Evolutionary conservation across 495 filamentous ascomycete genomes (phyloP).

Genomic region (Diplogelasinospora grovesii): DNA sequence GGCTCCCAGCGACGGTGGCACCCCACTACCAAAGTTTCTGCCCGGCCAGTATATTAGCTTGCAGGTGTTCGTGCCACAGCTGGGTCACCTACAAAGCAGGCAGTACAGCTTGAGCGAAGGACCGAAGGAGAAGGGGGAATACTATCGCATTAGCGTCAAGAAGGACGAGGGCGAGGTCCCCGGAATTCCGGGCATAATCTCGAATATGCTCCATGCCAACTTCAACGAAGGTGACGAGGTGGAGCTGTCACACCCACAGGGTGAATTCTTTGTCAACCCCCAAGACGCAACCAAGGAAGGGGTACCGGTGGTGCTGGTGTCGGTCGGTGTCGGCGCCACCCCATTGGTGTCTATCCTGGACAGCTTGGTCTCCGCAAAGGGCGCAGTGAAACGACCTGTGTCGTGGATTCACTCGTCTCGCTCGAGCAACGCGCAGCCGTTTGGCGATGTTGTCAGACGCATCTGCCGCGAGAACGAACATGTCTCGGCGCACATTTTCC

Average conservation of each 20-base stretch:
- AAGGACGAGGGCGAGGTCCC: slow-evolving; percentile 46
- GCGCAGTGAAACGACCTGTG: slow-evolving; percentile 40
- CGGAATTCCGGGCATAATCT: slow-evolving; percentile 53
- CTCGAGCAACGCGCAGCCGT: slow-evolving; percentile 42
- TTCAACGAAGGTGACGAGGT: slow-evolving; percentile 55
- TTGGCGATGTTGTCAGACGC: slow-evolving; percentile 44
- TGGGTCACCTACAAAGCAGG: slow-evolving; percentile 55
- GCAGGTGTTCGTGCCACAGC: slow-evolving; percentile 48
- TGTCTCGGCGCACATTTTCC: slow-evolving; percentile 36
- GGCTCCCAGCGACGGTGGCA: slow-evolving; percentile 48
- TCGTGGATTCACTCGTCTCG: slow-evolving; percentile 61
- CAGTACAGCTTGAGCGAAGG: slow-evolving; percentile 68
- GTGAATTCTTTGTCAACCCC: slow-evolving; percentile 57
- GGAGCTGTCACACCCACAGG: slow-evolving; percentile 60
- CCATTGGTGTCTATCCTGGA: slow-evolving; percentile 62
- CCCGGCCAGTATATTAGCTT: slow-evolving; percentile 69
- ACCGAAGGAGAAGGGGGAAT: slow-evolving; percentile 36
- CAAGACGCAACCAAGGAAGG: slow-evolving; percentile 29
- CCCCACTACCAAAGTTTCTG: slow-evolving; percentile 52
- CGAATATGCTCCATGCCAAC: slow-evolving; percentile 59
- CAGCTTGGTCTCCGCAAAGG: slow-evolving; percentile 20
- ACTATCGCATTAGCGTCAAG: slow-evolving; percentile 69
- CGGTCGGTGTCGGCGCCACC: slow-evolving; percentile 63
- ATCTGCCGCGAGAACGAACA: slow-evolving; percentile 40
- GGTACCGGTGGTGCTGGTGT: slow-evolving; percentile 57